Conservation (phyloP, 345 rosid species). For the Clarkia xantiana region DNA sequence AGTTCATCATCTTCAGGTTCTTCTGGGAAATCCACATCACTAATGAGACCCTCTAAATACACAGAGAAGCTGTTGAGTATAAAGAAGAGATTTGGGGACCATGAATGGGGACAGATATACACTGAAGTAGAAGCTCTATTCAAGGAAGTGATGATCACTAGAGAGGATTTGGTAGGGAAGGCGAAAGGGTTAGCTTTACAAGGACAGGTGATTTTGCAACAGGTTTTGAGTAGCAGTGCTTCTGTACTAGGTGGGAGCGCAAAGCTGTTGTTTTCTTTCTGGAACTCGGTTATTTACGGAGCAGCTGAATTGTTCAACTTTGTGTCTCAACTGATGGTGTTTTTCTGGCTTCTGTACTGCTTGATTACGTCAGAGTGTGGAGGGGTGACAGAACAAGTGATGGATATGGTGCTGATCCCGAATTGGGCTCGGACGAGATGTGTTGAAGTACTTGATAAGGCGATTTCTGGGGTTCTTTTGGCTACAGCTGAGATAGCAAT, state of each 20-base stretch:
- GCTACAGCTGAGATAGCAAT: conserved; percentile 89
- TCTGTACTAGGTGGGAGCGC: conserved; percentile 67
- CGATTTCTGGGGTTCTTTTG: conserved; percentile 78
- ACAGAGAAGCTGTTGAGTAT: conserved; percentile 65
- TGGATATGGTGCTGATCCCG: conserved; percentile 72
- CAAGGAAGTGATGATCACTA: conserved; percentile 60
- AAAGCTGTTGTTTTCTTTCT: conserved; percentile 46
- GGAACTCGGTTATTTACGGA: conserved; percentile 61
- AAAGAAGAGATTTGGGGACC: conserved; percentile 31
- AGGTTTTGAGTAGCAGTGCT: conserved; percentile 53
- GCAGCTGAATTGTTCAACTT: conserved; percentile 92
- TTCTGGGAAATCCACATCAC: conserved; percentile 31
- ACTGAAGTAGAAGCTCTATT: conserved; percentile 58
- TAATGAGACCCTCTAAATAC: conserved; percentile 51
- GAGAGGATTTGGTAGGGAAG: conserved; percentile 70
- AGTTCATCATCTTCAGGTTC: conserved; percentile 31
- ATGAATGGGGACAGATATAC: conserved; percentile 71
- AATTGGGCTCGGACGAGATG: conserved; percentile 44
- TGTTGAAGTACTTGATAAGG: conserved; percentile 75
- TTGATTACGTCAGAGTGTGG: conserved; percentile 89
- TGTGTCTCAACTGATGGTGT: conserved; percentile 65
- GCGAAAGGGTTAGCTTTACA: conserved; percentile 72
- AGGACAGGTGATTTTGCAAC: conserved; percentile 65
- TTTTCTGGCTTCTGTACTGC: conserved; percentile 73
- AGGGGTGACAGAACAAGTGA: conserved; percentile 86